These are phyloP conservation scores for Candida coleopterorum DNA, from an alignment of 805 yeast genomes.

Conservation along the genomic window DNA sequence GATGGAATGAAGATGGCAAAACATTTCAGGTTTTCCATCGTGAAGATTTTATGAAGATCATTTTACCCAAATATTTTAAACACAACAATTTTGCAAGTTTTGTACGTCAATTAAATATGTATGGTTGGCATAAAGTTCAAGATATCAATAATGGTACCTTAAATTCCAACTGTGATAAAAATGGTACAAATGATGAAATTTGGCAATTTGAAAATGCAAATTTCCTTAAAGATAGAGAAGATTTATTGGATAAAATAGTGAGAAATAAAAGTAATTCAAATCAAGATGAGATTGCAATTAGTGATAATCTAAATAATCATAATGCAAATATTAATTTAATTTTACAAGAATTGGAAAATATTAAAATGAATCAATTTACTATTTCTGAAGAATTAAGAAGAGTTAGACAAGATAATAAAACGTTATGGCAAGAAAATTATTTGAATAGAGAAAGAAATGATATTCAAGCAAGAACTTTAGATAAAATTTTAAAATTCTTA, in stretches of 20 bases:
- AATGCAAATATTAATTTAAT: slow-evolving; percentile 48
- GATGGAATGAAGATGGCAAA: slow-evolving; percentile 83
- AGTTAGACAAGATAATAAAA: slow-evolving; percentile 80
- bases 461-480: slow-evolving; percentile 81
- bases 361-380: slow-evolving; percentile 72
- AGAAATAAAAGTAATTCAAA: slow-evolving; percentile 53
- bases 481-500: slow-evolving; percentile 79
- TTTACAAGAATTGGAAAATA: slow-evolving; percentile 65
- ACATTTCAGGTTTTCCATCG: slow-evolving; percentile 81
- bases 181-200: slow-evolving; percentile 60
- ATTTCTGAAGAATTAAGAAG: slow-evolving; percentile 82
- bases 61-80: slow-evolving; percentile 88
- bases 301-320: slow-evolving; percentile 10
- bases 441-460: slow-evolving; percentile 80
- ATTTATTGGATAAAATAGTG: slow-evolving; percentile 76
- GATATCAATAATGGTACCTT: slow-evolving; percentile 78
- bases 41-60: slow-evolving; percentile 76
- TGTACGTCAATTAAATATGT: slow-evolving; percentile 95
- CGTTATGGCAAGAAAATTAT: slow-evolving; percentile 87
- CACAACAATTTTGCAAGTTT: slow-evolving; percentile 93
- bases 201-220: slow-evolving; percentile 87
- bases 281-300: slow-evolving; percentile 17
- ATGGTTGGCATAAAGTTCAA: slow-evolving; percentile 98
- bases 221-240: slow-evolving; percentile 75
- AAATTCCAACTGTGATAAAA: slow-evolving; percentile 28